phyloP scores from a whole-genome alignment of 1,139 yeast species.

The Taphrina sp. region DNA sequence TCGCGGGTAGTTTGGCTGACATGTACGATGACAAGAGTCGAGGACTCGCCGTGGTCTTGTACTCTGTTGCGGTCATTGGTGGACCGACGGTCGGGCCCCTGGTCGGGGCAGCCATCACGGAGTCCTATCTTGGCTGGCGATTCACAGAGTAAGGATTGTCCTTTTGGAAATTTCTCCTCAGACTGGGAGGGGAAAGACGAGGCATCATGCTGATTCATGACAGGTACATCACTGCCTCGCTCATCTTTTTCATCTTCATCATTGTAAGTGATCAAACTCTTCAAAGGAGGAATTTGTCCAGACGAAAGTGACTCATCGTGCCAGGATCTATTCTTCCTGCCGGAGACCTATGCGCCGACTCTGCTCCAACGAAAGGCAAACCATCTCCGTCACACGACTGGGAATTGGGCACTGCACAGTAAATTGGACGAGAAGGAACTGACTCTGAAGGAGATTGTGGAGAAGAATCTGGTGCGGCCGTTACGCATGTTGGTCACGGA shows the following conservation, averaged over 20 bases:
- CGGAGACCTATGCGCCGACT: conserved; percentile 89
- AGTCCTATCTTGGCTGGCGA: conserved; percentile 58
- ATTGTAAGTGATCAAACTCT: conserved; percentile 25
- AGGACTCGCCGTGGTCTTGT: conserved; percentile 50
- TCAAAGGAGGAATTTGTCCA: too few species aligned
- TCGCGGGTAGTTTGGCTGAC: conserved; percentile 83
- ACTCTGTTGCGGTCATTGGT: conserved; percentile 53
- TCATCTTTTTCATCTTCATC: conserved; percentile 49
- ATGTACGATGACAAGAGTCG: conserved; percentile 66
- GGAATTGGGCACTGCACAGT: conserved; percentile 29
- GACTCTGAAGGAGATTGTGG: conserved; percentile 12
- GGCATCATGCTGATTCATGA: conserved; percentile 55
- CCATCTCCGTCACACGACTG: conserved; percentile 45
- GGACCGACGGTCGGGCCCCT: conserved; percentile 80
- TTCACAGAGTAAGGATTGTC: too few species aligned
- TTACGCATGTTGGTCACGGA: conserved; percentile 18
- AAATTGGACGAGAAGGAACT: conserved; percentile 15
- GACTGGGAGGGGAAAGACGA: too few species aligned
- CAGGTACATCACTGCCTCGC: conserved; percentile 44
- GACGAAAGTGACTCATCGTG: conserved; percentile 60
- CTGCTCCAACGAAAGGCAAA: conserved; percentile 71
- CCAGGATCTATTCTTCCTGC: conserved; percentile 53
- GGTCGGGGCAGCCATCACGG: conserved; percentile 73
- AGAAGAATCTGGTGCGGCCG: conserved; percentile 24
- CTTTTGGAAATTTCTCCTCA: too few species aligned